A percentile compares a stretch with the other conserved stretches of the same genome.
These are phyloP conservation scores for Basipetospora sp. DNA, from an alignment of 2,329 filamentous ascomycete species.

Conservation along the genomic window DNA sequence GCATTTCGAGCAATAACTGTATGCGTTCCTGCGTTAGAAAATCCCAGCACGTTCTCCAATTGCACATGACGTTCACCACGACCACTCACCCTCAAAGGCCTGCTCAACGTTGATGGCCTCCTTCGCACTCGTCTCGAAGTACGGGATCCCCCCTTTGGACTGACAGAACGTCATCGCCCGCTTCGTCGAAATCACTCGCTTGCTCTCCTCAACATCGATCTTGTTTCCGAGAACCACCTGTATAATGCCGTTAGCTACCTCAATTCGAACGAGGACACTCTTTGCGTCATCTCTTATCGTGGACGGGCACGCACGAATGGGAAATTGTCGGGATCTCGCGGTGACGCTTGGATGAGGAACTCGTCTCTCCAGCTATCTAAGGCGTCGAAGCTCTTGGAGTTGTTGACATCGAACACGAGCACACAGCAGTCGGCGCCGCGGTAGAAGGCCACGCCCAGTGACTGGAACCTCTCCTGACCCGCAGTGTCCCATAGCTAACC, in stretches of 20 bases:
- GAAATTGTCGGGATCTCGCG: constrained; percentile 91
- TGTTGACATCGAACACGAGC: constrained; percentile 96
- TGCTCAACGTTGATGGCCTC: constrained; percentile 96
- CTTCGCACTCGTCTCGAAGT: constrained; percentile 98
- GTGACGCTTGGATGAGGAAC: constrained; percentile 92
- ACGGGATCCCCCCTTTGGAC: constrained; percentile 91
- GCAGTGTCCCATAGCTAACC: constrained; percentile 98
- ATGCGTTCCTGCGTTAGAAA: neutral
- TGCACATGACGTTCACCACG: too few relatives aligned
- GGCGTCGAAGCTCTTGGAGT: constrained; percentile 96
- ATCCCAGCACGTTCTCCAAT: neutral
- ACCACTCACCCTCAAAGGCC: constrained; percentile 50
- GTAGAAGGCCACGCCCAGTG: constrained; percentile 92
- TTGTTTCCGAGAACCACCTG: constrained; percentile 95
- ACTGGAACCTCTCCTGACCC: constrained; percentile 94
- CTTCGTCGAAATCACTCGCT: constrained; percentile 91
- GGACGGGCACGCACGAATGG: constrained; percentile 77
- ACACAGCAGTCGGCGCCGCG: constrained; percentile 95
- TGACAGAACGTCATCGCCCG: constrained; percentile 94
- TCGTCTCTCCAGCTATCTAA: constrained; percentile 97
- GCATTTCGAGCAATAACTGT: constrained; percentile 91
- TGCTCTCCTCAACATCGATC: constrained; percentile 96
- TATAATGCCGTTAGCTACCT: neutral
- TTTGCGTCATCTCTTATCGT: too few relatives aligned
- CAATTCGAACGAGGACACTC: neutral